Evolutionary conservation across 768 basidiomycete genomes (phyloP), one percentile per base, ranked within the genome.

Genomic region (Suillus luteus): DNA sequence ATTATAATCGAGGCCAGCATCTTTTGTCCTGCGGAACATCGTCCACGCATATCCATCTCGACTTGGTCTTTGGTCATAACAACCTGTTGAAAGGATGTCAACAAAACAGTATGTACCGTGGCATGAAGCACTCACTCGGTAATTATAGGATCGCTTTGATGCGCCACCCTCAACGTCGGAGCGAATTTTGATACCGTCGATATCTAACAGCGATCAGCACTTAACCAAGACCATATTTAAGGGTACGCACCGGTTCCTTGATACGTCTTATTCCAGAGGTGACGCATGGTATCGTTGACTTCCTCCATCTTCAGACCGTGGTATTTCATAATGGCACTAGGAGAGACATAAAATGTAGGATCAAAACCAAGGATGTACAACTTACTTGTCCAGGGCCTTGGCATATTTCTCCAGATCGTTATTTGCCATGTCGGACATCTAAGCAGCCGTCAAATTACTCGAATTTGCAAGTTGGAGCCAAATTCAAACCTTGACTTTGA

Each of bases 1-100:
- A 99, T 99, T 77, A 99, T 94, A 76, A 99, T 98, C 24, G 93
- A 96, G 11, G 96, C 97, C 64, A 99, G 80, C 85, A 99, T 98
- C 79, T 99, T 99, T 78, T 99, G 97, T 0, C 97, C 97, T 1
- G 97, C 97, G 17, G 93, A 95, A 78, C 97, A 99, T 66, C 97
- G 87, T 31, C 97, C 97, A 62, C 97, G 89, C 97, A 99, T 99
- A 77, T 99, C 97, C 92, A 99, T 95, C 77, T 99, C 96, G 8
- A 98, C 96, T 71, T 95, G 92, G 74, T 98, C 96, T 79, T 99
- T 99, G 60, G 91, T 93, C 96, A 99, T 99, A 67, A 99, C 96
- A 64, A 98, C 95, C 95, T 96, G 74, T 65, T 31, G 17, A 24
- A 22, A 40, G 19, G 38, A 60, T 41, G 59, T 78, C 62, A 71